These are phyloP conservation scores for Salvia splendens DNA, from an alignment of 257 asterid species.

Conservation along the genomic window DNA sequence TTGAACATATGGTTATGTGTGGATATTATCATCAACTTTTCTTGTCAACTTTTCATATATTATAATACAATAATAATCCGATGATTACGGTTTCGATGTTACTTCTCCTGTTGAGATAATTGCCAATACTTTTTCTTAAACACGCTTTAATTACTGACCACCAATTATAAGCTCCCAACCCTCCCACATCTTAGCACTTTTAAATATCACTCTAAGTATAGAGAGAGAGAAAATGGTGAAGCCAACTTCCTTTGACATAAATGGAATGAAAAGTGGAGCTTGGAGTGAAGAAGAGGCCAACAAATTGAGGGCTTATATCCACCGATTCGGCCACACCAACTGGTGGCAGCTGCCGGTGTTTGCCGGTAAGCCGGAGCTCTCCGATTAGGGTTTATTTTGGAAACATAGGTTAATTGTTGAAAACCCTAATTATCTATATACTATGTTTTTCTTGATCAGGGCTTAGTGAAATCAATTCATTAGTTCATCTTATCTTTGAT, in stretches of 20 bases:
- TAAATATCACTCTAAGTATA: conserved; percentile 15
- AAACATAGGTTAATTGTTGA: background rate
- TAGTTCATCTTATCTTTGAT: no score
- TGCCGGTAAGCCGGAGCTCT: conserved; percentile 32
- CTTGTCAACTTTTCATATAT: background rate
- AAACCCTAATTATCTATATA: no score
- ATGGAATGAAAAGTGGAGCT: conserved; percentile 49
- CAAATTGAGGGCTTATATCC: conserved; percentile 38
- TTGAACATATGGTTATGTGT: background rate
- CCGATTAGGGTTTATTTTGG: background rate
- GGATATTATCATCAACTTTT: no score
- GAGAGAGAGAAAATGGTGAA: conserved; percentile 38
- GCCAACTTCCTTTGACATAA: conserved; percentile 32
- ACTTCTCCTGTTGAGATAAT: conserved; percentile 26
- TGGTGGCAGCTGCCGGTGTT: conserved; percentile 41
- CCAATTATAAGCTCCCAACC: background rate
- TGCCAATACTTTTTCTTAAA: conserved; percentile 3
- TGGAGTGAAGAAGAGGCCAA: conserved; percentile 52
- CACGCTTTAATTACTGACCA: background rate
- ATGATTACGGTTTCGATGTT: conserved; percentile 21
- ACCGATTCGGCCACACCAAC: conserved; percentile 37
- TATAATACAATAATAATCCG: background rate
- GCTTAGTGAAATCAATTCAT: no score
- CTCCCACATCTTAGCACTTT: conserved; percentile 1
- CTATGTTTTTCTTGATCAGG: background rate